Conservation (phyloP, 306 rosid species). For the Dalbergia oliveri region DNA sequence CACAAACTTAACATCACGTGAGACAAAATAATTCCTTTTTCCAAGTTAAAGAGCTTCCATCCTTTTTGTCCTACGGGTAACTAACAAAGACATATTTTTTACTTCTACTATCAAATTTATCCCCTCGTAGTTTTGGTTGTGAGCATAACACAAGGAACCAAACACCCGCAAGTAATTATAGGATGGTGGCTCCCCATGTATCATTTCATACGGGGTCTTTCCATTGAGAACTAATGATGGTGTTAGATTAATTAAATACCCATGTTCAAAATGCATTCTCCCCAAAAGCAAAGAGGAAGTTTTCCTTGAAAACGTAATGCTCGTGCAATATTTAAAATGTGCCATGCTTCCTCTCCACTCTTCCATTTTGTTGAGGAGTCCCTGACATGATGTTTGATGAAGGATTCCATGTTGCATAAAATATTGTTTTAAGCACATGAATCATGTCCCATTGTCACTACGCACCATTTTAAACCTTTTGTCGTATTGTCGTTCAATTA, state of each 20-base stretch:
- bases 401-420: neutral
- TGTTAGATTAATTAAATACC: no score
- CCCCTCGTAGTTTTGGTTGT: neutral
- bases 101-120: neutral
- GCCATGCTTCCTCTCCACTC: no score
- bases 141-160: neutral
- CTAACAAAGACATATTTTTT: neutral
- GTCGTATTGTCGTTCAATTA: neutral
- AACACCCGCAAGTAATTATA: neutral
- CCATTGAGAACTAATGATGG: no score
- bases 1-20: neutral
- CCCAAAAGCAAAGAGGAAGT: no score
- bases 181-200: neutral
- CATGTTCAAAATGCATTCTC: no score
- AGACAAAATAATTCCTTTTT: neutral
- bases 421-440: neutral
- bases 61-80: neutral
- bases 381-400: neutral
- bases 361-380: no score
- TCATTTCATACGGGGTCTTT: no score
- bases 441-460: neutral
- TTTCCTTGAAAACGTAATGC: no score
- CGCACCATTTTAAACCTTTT: neutral
- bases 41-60: neutral
- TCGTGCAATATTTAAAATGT: no score